Evolutionary conservation across 225 moss, liverwort and hornwort species (phyloP).

Genomic region (Pseudisothecium myosuroides): DNA sequence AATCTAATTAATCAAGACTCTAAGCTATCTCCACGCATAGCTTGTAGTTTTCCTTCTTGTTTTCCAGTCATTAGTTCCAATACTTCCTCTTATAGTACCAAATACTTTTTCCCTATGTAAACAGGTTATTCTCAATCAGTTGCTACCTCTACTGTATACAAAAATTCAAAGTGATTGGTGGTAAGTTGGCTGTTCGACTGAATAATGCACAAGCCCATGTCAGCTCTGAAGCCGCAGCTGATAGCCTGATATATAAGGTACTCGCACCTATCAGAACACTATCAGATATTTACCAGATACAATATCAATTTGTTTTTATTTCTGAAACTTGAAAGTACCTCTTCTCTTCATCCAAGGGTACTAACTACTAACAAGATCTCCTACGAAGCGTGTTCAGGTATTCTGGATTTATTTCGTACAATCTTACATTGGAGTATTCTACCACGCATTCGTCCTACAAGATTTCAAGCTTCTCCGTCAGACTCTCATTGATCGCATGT

Average conservation of each 20-base stretch:
- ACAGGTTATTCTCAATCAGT: constrained; percentile 30
- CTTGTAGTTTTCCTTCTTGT: background rate
- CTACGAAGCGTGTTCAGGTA: constrained; percentile 22
- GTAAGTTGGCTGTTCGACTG: constrained; percentile 61
- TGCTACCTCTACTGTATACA: constrained; percentile 51
- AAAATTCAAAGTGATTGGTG: constrained; percentile 66
- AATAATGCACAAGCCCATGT: constrained; percentile 75
- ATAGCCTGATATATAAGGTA: constrained; percentile 88
- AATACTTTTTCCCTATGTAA: background rate
- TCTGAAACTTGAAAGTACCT: background rate
- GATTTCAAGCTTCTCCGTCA: constrained; percentile 68
- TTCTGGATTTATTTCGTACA: constrained; percentile 88
- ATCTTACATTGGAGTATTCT: constrained; percentile 86
- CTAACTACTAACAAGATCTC: background rate
- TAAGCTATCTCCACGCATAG: background rate
- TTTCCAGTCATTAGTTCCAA: background rate
- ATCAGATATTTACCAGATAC: background rate
- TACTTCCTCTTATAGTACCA: background rate
- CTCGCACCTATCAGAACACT: background rate
- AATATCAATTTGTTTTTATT: background rate
- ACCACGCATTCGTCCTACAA: constrained; percentile 73
- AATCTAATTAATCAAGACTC: background rate
- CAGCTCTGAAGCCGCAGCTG: constrained; percentile 74
- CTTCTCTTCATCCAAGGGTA: background rate
- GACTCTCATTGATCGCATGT: constrained; percentile 63